Evolutionary conservation across 306 rosid species (phyloP).

Genomic region (Sophora flavescens): DNA sequence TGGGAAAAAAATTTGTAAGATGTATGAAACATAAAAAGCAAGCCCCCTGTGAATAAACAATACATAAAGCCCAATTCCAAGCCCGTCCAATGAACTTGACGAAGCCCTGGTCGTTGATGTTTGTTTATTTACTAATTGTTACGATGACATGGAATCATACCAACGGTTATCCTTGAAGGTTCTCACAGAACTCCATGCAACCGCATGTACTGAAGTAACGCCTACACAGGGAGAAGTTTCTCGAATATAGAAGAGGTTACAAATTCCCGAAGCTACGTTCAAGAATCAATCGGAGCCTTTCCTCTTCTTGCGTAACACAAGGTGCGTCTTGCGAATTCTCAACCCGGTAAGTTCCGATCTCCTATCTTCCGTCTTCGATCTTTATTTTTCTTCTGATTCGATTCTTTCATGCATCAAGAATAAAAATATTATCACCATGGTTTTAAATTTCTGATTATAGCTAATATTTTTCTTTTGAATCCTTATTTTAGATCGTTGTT

Average conservation of each 20-base stretch:
- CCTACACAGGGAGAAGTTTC: constrained; percentile 45
- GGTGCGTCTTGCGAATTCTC: not conserved
- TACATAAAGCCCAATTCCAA: too few relatives aligned
- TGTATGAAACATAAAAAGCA: too few relatives aligned
- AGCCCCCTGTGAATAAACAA: too few relatives aligned
- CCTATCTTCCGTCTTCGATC: not conserved
- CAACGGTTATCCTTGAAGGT: not conserved
- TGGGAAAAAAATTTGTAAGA: too few relatives aligned
- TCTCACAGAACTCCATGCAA: constrained; percentile 19
- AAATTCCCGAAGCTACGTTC: not conserved
- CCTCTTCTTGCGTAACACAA: not conserved
- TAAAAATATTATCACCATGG: too few relatives aligned
- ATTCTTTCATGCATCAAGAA: too few relatives aligned
- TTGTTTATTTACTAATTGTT: not conserved
- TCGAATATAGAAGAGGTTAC: constrained; percentile 40
- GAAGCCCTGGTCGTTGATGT: not conserved
- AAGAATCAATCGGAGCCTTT: not conserved
- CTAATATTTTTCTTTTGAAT: too few relatives aligned
- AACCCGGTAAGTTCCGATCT: constrained; percentile 10
- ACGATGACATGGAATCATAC: not conserved
- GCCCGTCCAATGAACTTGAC: too few relatives aligned
- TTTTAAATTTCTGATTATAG: too few relatives aligned
- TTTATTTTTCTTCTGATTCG: not conserved
- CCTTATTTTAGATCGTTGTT: not conserved
- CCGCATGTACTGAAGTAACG: not conserved